Evolutionary conservation across 805 yeast genomes (phyloP).

Genomic region (Lachancea thermotolerans): DNA sequence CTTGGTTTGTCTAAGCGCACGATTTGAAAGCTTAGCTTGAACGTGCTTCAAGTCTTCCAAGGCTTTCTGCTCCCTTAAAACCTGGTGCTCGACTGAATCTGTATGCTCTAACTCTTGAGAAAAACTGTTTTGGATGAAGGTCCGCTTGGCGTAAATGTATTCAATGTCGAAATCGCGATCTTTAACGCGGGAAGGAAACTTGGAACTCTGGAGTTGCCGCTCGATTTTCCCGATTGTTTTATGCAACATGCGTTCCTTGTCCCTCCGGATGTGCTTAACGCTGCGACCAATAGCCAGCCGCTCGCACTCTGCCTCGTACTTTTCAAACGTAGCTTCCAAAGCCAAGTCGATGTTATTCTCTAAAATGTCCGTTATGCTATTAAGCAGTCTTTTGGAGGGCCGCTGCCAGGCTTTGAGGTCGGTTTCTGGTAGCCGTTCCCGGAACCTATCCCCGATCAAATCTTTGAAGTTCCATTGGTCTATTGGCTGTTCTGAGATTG

Average conservation of each 20-base stretch:
- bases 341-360: constrained; percentile 22
- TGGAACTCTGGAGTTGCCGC: constrained; percentile 15
- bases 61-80: constrained; percentile 16
- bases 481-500: neutral
- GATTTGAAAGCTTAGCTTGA: constrained; percentile 6
- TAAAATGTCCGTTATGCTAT: constrained; percentile 17
- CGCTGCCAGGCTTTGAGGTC: constrained; percentile 22
- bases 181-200: constrained; percentile 21
- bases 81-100: constrained; percentile 21
- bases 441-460: constrained; percentile 16
- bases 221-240: constrained; percentile 22
- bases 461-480: constrained; percentile 26
- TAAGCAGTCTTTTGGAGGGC: constrained; percentile 16
- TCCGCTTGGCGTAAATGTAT: constrained; percentile 27
- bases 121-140: constrained; percentile 22
- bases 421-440: constrained; percentile 16
- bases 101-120: constrained; percentile 19
- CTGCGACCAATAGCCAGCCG: constrained; percentile 10
- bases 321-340: constrained; percentile 19
- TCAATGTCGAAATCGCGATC: constrained; percentile 27
- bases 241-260: constrained; percentile 16
- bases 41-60: constrained; percentile 11
- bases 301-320: constrained; percentile 18
- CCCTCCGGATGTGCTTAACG: constrained; percentile 12
- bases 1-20: constrained; percentile 12